Evolutionary conservation across 2,329 filamentous ascomycete genomes (phyloP).

Genomic region (Apiospora pterosperma): DNA sequence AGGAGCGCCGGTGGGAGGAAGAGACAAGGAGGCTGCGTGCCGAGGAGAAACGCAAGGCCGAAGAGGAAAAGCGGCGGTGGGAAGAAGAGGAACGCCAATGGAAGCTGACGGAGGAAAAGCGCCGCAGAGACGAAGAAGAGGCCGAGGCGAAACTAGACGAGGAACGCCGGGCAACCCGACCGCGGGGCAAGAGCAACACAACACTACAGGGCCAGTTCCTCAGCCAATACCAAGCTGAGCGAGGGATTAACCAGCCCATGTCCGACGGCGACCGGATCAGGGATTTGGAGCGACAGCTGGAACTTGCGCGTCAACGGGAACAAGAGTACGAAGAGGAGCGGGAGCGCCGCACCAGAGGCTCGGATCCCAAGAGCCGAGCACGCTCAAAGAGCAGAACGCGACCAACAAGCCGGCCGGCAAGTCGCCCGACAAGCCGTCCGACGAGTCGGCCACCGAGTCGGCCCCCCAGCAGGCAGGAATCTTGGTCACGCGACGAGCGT

Average conservation of each 20-base stretch:
- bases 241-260: constrained; percentile 40
- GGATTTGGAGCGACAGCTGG: constrained; percentile 73
- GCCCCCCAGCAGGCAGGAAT: constrained; percentile 55
- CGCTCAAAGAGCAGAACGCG: constrained; percentile 41
- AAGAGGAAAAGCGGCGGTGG: constrained; percentile 71
- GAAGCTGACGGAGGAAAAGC: constrained; percentile 71
- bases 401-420: constrained; percentile 40
- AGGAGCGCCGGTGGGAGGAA: constrained; percentile 65
- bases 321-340: constrained; percentile 59
- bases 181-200: constrained; percentile 59
- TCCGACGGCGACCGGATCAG: constrained; percentile 65
- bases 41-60: constrained; percentile 59
- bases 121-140: constrained; percentile 69
- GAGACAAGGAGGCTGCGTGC: constrained; percentile 58
- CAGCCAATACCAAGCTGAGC: constrained; percentile 79
- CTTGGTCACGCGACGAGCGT: constrained; percentile 63
- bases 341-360: constrained; percentile 38
- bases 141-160: constrained; percentile 64
- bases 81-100: constrained; percentile 74
- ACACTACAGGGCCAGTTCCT: constrained; percentile 79
- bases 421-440: not conserved
- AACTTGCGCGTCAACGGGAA: constrained; percentile 60
- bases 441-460: constrained; percentile 42
- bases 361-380: constrained; percentile 30
- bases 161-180: constrained; percentile 54